Conservation (phyloP, 2,329 filamentous ascomycete genomes). For the Teratosphaeria viscida region DNA sequence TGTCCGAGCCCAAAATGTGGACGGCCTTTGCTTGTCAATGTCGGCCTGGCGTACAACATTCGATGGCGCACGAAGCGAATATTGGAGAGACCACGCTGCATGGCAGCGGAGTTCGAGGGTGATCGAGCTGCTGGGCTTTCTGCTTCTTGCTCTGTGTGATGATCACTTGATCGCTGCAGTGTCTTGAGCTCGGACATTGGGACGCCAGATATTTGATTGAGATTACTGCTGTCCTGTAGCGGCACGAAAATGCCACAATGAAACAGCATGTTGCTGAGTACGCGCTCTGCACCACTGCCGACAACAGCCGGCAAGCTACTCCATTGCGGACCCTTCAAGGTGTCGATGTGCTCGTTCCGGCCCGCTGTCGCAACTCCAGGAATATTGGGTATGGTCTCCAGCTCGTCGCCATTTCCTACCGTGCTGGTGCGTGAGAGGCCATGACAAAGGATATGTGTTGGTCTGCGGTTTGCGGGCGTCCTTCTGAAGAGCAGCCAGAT, state of each 20-base stretch:
- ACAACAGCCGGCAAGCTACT: conserved; percentile 61
- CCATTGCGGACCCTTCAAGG: conserved; percentile 64
- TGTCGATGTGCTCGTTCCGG: conserved; percentile 59
- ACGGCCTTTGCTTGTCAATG: conserved; percentile 55
- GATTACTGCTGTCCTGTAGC: conserved; percentile 52
- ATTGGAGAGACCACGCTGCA: conserved; percentile 11
- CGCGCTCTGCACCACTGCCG: conserved; percentile 61
- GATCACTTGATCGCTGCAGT: neutral
- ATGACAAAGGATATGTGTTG: conserved; percentile 71
- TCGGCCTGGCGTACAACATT: conserved; percentile 74
- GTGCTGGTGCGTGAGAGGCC: conserved; percentile 54
- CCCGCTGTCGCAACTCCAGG: conserved; percentile 55
- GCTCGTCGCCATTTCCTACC: conserved; percentile 20
- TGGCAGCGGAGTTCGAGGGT: neutral
- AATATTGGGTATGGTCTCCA: conserved; percentile 39
- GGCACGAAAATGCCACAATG: conserved; percentile 66
- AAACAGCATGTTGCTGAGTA: conserved; percentile 68
- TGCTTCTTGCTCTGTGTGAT: neutral
- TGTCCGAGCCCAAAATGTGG: conserved; percentile 68
- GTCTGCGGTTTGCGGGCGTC: conserved; percentile 37
- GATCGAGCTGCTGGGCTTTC: neutral
- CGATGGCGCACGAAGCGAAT: conserved; percentile 71
- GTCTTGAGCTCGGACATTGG: conserved; percentile 40
- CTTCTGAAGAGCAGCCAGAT: conserved; percentile 68
- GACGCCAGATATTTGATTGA: conserved; percentile 69